Percentiles rank a stretch among this genome's conserved stretches.
Conservation (phyloP, 345 rosid species). For the Euphorbia lathyris region DNA sequence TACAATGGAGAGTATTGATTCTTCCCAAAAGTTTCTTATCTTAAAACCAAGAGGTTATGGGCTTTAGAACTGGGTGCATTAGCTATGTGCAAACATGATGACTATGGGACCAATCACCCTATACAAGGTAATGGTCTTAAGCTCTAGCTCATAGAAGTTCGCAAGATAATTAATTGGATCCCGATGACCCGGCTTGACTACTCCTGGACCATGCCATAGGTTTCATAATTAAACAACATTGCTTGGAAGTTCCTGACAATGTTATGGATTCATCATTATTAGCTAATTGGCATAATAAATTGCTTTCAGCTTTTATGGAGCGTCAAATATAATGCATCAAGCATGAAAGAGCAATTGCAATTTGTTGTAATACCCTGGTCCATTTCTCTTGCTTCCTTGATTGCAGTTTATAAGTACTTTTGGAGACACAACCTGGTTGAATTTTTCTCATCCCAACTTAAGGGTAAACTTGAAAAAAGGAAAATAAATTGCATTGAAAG, state of each 20-base stretch:
- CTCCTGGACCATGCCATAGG: not conserved
- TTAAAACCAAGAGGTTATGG: not conserved
- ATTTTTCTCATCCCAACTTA: not conserved
- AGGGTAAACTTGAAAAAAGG: no score
- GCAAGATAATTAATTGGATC: slow-evolving; percentile 9
- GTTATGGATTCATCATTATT: not conserved
- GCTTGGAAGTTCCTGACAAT: not conserved
- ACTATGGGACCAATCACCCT: not conserved
- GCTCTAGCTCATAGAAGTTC: not conserved
- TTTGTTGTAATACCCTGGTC: not conserved
- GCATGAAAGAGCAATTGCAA: not conserved
- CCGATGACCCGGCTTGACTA: not conserved
- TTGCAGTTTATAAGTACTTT: not conserved
- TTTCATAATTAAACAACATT: not conserved
- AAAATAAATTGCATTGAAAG: no score
- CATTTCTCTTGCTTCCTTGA: not conserved
- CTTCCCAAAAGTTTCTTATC: slow-evolving; percentile 1
- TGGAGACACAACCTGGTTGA: not conserved
- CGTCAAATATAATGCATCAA: not conserved
- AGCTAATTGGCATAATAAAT: not conserved
- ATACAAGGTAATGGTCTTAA: not conserved
- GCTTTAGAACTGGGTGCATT: not conserved
- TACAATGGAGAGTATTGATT: not conserved
- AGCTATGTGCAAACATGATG: not conserved
- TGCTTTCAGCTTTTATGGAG: not conserved